Conservation (phyloP, 805 yeast genomes). For the Monosporozyma servazzii region DNA sequence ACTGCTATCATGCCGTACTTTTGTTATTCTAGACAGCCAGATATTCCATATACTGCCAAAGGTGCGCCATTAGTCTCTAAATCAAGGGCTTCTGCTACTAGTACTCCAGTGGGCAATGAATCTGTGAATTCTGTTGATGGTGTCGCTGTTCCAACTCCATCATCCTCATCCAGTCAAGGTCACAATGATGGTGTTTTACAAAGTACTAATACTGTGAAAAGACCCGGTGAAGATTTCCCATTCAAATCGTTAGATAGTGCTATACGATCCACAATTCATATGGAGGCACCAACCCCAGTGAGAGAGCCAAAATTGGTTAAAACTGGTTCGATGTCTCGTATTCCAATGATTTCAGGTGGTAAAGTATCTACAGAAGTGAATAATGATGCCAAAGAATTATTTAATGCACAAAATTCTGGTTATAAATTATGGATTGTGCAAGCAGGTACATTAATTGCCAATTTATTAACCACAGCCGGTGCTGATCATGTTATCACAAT, state of each 20-base stretch:
- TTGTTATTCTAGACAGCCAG: constrained; percentile 95
- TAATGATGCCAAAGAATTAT: constrained; percentile 28
- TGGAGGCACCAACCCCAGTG: constrained; percentile 11
- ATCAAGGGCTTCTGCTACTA: constrained; percentile 17
- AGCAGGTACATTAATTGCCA: constrained; percentile 86
- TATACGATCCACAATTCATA: constrained; percentile 13
- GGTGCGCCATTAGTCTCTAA: constrained; percentile 57
- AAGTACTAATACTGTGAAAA: constrained; percentile 4
- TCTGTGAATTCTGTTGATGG: not conserved
- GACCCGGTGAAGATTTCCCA: constrained; percentile 18
- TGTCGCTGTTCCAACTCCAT: constrained; percentile 20
- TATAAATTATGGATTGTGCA: constrained; percentile 95
- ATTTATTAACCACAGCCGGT: constrained; percentile 80
- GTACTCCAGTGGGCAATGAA: not conserved
- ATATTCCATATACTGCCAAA: constrained; percentile 69
- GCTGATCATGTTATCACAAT: constrained; percentile 94
- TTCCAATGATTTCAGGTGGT: constrained; percentile 31
- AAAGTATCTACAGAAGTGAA: constrained; percentile 19
- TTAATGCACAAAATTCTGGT: constrained; percentile 45
- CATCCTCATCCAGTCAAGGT: not conserved
- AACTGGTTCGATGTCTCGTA: constrained; percentile 19
- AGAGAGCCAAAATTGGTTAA: constrained; percentile 2
- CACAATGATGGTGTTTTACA: not conserved
- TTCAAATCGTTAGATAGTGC: constrained; percentile 13
- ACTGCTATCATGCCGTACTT: constrained; percentile 89